These are phyloP conservation scores for Metroxylon sagu DNA, from an alignment of 176 grass and related monocot species.

Conservation along the genomic window DNA sequence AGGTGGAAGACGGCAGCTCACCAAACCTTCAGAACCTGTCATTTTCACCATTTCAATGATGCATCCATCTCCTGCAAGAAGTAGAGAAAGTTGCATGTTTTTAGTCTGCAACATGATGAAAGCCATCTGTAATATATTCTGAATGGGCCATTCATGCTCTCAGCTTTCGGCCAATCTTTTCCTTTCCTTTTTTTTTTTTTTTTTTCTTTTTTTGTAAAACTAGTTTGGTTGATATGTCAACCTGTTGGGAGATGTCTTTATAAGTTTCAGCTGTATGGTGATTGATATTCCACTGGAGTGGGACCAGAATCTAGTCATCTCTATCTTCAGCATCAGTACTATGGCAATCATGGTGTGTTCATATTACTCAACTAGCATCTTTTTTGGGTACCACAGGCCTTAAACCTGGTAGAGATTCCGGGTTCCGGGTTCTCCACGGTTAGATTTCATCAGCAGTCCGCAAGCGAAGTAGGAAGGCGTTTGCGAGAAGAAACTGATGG, in stretches of 20 bases:
- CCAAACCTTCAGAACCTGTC: not conserved
- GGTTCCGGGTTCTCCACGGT: not conserved
- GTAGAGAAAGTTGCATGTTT: not conserved
- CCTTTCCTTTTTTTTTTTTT: not conserved
- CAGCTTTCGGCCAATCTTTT: not conserved
- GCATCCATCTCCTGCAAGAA: not conserved
- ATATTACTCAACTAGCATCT: not conserved
- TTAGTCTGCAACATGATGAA: not conserved
- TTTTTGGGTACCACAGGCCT: not conserved
- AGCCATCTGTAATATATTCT: not conserved
- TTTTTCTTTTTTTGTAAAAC: not conserved
- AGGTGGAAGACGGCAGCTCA: not conserved
- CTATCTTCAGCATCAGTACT: not conserved
- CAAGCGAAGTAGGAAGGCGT: not conserved
- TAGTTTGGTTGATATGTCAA: no score
- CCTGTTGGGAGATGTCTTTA: no score
- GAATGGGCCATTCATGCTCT: not conserved
- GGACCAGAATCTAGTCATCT: not conserved
- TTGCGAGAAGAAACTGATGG: no score
- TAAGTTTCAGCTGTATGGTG: no score
- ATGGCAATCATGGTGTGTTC: not conserved
- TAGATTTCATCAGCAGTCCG: not conserved
- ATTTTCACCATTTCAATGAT: not conserved
- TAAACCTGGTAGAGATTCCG: not conserved
- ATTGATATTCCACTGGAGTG: not conserved